Evolutionary conservation across 306 rosid genomes (phyloP).

Genomic region (Cucurbita moschata): DNA sequence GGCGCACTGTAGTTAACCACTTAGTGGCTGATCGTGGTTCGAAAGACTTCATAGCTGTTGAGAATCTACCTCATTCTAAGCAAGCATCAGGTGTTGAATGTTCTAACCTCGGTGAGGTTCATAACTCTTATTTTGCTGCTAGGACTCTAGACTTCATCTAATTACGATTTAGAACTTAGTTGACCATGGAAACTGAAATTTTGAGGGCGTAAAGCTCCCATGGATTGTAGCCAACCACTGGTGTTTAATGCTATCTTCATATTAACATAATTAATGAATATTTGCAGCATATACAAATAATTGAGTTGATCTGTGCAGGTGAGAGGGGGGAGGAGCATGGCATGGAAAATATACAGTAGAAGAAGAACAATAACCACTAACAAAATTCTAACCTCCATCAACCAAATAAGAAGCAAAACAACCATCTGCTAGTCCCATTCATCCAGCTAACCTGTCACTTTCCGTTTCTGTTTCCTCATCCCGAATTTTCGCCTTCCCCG

Average conservation of each 20-base stretch:
- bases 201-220: not conserved
- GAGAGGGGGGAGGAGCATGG: not conserved
- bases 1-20: constrained; percentile 77
- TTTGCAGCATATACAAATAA: constrained; percentile 4
- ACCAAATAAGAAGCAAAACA: not conserved
- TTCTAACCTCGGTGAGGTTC: constrained; percentile 4
- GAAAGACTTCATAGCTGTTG: constrained; percentile 14
- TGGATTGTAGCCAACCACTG: not conserved
- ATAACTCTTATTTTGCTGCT: constrained; percentile 45
- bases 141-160: not conserved
- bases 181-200: not conserved
- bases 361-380: not conserved
- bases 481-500: constrained; percentile 27
- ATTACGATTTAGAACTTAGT: not conserved
- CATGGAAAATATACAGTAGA: not conserved
- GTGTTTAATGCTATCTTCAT: not conserved
- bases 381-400: not conserved
- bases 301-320: constrained; percentile 7
- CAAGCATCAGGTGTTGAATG: constrained; percentile 1
- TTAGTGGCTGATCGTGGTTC: constrained; percentile 59
- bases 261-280: constrained; percentile 5
- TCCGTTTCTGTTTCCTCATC: constrained; percentile 11
- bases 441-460: constrained; percentile 9
- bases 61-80: constrained; percentile 2
- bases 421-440: not conserved